A percentile compares a stretch with the other conserved stretches of the same genome.
Conservation (phyloP, 192 early-diverging fungal species). For the Polychytrium aggregatum region DNA sequence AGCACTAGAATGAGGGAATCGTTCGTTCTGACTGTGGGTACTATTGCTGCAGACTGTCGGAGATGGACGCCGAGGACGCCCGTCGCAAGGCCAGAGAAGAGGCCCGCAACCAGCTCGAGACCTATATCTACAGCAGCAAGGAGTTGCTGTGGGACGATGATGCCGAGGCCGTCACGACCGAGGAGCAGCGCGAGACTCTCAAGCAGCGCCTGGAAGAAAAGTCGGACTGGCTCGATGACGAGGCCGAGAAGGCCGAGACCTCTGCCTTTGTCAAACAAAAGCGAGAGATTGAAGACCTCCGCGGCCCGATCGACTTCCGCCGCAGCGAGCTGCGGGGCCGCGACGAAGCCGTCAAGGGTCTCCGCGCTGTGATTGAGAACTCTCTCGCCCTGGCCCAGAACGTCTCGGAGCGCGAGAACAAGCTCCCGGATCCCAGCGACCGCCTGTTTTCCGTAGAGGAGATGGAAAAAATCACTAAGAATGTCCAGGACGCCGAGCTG, state of each 20-base stretch:
- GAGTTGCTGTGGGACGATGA: slow-evolving; percentile 74
- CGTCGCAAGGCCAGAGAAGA: slow-evolving; percentile 62
- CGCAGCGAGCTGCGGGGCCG: slow-evolving; percentile 42
- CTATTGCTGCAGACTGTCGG: slow-evolving; percentile 32
- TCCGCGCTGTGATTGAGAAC: not conserved
- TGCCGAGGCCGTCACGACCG: slow-evolving; percentile 52
- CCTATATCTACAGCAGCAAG: slow-evolving; percentile 76
- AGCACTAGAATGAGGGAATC: too few relatives aligned
- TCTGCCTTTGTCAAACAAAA: slow-evolving; percentile 27
- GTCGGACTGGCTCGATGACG: slow-evolving; percentile 80
- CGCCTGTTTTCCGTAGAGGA: slow-evolving; percentile 5
- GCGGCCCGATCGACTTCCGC: slow-evolving; percentile 32
- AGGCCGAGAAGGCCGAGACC: slow-evolving; percentile 51
- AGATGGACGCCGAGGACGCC: slow-evolving; percentile 65
- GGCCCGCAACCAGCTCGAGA: slow-evolving; percentile 79
- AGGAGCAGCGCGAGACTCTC: slow-evolving; percentile 57
- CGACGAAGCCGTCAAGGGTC: slow-evolving; percentile 17
- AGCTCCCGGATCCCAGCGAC: not conserved
- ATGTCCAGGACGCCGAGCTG: slow-evolving; percentile 39
- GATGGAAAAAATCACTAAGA: slow-evolving; percentile 27
- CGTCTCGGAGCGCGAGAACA: not conserved
- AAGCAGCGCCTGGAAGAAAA: slow-evolving; percentile 38
- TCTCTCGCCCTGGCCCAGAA: slow-evolving; percentile 5
- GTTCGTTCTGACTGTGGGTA: too few relatives aligned
- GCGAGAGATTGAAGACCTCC: slow-evolving; percentile 24